These are phyloP conservation scores for Eucalyptus camaldulensis DNA, from an alignment of 345 rosid genomes.

Conservation along the genomic window DNA sequence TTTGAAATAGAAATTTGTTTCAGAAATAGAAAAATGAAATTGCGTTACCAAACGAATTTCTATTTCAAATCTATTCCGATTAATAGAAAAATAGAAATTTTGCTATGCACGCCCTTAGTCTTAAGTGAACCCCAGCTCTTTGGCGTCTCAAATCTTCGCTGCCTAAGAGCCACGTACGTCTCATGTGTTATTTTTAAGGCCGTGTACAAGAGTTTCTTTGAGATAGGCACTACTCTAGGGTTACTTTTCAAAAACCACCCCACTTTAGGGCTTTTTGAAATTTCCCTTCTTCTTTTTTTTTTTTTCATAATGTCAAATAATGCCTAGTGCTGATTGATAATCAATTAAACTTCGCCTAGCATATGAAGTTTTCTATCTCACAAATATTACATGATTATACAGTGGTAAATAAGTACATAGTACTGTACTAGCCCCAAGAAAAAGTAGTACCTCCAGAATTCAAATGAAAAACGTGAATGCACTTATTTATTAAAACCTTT, in stretches of 20 bases:
- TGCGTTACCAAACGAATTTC: too few relatives aligned
- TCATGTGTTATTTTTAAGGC: neutral
- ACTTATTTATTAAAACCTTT: neutral
- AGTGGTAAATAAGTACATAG: neutral
- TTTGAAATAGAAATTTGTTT: too few relatives aligned
- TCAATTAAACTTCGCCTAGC: neutral
- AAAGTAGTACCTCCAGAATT: neutral
- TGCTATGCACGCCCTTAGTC: accelerated
- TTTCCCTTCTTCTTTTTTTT: too few relatives aligned
- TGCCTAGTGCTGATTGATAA: neutral
- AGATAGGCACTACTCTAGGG: neutral
- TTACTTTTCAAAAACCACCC: neutral
- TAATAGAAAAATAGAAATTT: too few relatives aligned
- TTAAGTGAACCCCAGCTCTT: neutral
- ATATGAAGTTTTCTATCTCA: neutral
- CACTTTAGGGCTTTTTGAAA: neutral
- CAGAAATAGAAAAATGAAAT: too few relatives aligned
- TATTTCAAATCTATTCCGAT: too few relatives aligned
- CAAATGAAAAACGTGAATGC: neutral
- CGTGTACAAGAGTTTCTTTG: neutral
- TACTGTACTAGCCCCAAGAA: neutral
- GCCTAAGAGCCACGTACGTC: neutral
- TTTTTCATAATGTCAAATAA: too few relatives aligned
- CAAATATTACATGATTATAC: neutral
- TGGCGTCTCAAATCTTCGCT: neutral